Base-by-base conservation (phyloP, 2,329 filamentous ascomycete genomes). In the Aspergillus sp. region DNA sequence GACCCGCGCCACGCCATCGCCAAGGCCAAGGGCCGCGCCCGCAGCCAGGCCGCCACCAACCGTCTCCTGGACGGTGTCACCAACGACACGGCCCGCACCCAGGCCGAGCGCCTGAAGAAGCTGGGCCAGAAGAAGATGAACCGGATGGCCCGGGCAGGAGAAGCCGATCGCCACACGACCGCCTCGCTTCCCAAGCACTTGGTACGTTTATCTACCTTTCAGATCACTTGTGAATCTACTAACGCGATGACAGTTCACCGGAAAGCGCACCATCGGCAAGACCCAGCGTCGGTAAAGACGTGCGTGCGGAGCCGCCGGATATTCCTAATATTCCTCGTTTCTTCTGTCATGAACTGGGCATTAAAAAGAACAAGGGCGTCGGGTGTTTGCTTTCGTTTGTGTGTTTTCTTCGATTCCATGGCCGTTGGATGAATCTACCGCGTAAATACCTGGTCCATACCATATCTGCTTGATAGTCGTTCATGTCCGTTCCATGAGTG, bases 91-190 rank as follows among this genome's bases (percentile, higher is more conserved):
- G 78, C 82, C 46, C 83, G 89, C 61, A 81, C 80, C 55, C 95
- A 93, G 83, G 91, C 90, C 34, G 92, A 96, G 74, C 86, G 88
- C 66, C 79, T 95, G 71, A 82, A 86, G 70, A 97, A 96, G 82
- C 77, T 99, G 70, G 82, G 87, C 66, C 95, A 99, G 86, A 91
- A 93, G 82, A 93, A 91, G 84, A 97, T 95, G 91, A 99, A 99
- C 80, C 85, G 93, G 60, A 94, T 95, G 88, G 94, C 94, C 42
- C 87, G 92, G 73, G 90, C 95, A 81, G 94, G 94, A 81, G 94
- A 99, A 79, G 92, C 88, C 57, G 94, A 99, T 81, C 86, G 95
- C 71, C 93, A 97, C 77, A 85, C 86, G 57, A 87, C 87, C 51
- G 88, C 89, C 34, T 82, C 89, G 49, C 76, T 96, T 74, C 84